Conservation (phyloP, 345 rosid genomes). For the Arabidopsis thaliana region TAIR10.1 NC_003074.8:18536001-18536500, state of each 20-base stretch:
- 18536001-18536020: neutral
- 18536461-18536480: neutral
- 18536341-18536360: neutral
- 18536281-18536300: slow-evolving; percentile 87
- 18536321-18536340: slow-evolving; percentile 15
- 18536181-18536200: slow-evolving; percentile 1
- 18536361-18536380: slow-evolving; percentile 78
- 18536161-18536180: neutral
- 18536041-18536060: slow-evolving; percentile 62
- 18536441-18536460: slow-evolving; percentile 24
- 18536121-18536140: slow-evolving; percentile 45
- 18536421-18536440: slow-evolving; percentile 96
- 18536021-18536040: neutral
- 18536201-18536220: slow-evolving; percentile 88
- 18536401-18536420: slow-evolving; percentile 88
- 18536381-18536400: slow-evolving; percentile 94
- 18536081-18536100: slow-evolving; percentile 99
- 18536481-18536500: slow-evolving; percentile 4
- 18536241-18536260: slow-evolving; percentile 91
- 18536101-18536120: slow-evolving; percentile 97
- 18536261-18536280: slow-evolving; percentile 95
- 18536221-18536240: slow-evolving; percentile 89
- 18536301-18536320: neutral
- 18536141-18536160: neutral
- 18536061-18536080: slow-evolving; percentile 98